These are phyloP conservation scores for Chlorella ohadii DNA, from an alignment of 139 green algal species.

Conservation along the genomic window DNA sequence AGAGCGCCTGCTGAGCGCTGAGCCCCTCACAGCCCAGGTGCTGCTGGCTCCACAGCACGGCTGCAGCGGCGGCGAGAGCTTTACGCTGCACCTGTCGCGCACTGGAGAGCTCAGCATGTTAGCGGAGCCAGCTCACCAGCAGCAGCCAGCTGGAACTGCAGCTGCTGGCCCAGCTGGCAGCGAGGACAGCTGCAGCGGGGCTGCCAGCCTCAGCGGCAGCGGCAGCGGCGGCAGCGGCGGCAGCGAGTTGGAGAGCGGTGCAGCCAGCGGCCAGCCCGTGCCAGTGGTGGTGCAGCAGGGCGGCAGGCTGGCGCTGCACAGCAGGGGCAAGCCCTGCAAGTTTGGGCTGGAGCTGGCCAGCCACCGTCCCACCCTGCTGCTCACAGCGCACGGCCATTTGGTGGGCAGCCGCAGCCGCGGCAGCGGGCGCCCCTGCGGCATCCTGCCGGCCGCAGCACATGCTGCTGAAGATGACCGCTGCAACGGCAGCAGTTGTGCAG, in stretches of 20 bases:
- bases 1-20: slow-evolving; percentile 1
- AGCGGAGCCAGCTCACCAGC: not conserved
- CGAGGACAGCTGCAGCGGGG: not conserved
- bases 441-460: not conserved
- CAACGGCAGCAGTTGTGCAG: no score
- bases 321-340: not conserved
- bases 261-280: no score
- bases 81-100: slow-evolving; percentile 12
- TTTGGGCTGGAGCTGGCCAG: slow-evolving; percentile 35
- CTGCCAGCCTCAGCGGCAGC: not conserved
- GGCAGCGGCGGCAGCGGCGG: not conserved
- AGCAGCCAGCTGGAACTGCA: not conserved
- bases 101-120: not conserved
- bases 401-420: not conserved
- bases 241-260: not conserved
- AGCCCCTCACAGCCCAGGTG: slow-evolving; percentile 17
- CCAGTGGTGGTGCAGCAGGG: not conserved
- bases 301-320: not conserved
- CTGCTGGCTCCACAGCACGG: slow-evolving; percentile 11
- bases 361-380: slow-evolving; percentile 17
- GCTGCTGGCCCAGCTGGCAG: not conserved
- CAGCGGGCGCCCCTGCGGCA: not conserved
- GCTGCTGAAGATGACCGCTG: no score
- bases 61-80: slow-evolving; percentile 13
- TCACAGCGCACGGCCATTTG: slow-evolving; percentile 35